A percentile compares a stretch with the other conserved stretches of the same genome.
phyloP scores from a whole-genome alignment of 345 rosid species.

The Citrus trifoliata region DNA sequence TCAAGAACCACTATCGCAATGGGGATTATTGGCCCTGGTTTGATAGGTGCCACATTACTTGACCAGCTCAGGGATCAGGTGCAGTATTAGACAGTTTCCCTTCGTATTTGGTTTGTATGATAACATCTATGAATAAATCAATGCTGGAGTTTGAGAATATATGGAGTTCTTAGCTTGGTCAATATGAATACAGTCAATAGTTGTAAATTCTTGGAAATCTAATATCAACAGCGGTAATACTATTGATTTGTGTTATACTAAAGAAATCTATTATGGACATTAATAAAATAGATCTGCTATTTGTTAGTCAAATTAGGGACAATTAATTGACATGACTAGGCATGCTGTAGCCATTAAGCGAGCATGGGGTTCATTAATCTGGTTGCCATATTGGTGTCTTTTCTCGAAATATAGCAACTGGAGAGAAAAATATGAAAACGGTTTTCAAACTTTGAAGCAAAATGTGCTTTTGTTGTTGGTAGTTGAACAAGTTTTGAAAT shows the following conservation, averaged over 20 bases:
- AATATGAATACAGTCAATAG: neutral
- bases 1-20: constrained; percentile 89
- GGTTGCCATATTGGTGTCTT: neutral
- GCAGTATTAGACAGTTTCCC: neutral
- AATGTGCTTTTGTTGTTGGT: neutral
- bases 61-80: constrained; percentile 99
- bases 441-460: neutral
- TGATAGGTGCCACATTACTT: constrained; percentile 90
- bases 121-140: neutral
- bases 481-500: neutral
- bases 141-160: neutral
- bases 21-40: constrained; percentile 97
- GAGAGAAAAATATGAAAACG: neutral
- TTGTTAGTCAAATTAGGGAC: neutral
- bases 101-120: neutral
- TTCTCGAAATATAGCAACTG: neutral
- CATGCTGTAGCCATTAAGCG: neutral
- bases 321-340: neutral
- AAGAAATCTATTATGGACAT: neutral
- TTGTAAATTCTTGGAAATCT: neutral
- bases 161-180: neutral
- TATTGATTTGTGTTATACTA: neutral
- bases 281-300: neutral
- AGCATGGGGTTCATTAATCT: neutral
- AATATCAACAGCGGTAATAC: neutral